Base-by-base conservation (phyloP, 768 basidiomycete genomes). In the Royoungia palumana region DNA sequence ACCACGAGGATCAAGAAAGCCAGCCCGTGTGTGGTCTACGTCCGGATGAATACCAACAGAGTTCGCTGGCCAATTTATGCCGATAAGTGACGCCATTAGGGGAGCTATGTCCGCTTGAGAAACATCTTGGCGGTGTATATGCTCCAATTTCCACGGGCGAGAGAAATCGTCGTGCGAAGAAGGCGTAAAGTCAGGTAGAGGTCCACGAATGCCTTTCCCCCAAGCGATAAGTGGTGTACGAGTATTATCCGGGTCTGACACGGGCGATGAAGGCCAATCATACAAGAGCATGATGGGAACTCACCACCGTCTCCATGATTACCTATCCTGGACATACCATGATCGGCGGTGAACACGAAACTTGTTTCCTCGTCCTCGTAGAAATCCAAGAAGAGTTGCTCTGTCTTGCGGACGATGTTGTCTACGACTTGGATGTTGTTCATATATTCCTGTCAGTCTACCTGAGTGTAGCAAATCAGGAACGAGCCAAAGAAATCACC, bases 251-350 rank as follows among this genome's bases (percentile, higher is more conserved):
- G 90, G 90, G 59, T 92, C 88, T 90, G 49, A 12, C 41, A 35
- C 36, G 25, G 22, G n/a, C n/a, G 37, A 11, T 57, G 52, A 54
- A 47, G 30, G 17, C 17, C 28, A 25, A 38, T 36, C 42, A 41
- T 42, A 45, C 24, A 9, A 32, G 37, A 32, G 40, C 24, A 17
- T n/a, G 36, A 42, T 41, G 8, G 41, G 37, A 44, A 64, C 72
- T 62, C 59, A 87, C 88, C 83, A 32, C 91, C 91, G 52, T 94
- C 91, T 5, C 91, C 91, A 50, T 94, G 91, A 60, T 92, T 93
- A 12, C 91, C 91, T 46, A 90, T 85, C 27, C 74, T 78, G 5
- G 87, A 88, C 91, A 94, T 94, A 9, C 91, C 91, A 61, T 94
- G 91, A 64, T 94, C 91, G 0, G 91, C 88, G 3, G 87, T 93